Conservation (phyloP, 2,329 filamentous ascomycete species). For the Diaporthe australafricana region DNA sequence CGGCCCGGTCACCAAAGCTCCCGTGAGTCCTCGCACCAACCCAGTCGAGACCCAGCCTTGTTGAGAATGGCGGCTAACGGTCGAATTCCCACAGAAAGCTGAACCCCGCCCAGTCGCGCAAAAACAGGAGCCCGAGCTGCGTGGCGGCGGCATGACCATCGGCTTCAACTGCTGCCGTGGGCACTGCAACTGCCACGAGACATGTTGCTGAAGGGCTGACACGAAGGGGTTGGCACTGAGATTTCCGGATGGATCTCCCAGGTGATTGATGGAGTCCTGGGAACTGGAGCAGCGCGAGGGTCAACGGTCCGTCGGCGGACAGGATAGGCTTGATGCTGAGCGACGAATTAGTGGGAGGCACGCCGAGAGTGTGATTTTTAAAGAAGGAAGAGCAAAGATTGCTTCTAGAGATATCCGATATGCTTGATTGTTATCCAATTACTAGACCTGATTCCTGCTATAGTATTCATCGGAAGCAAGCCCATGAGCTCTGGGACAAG, state of each 20-base stretch:
- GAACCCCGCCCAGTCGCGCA: constrained; percentile 17
- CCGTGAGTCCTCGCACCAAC: background rate
- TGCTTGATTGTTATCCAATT: background rate
- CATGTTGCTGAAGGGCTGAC: background rate
- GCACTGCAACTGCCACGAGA: constrained; percentile 21
- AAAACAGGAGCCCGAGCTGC: constrained; percentile 10
- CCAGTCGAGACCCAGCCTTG: background rate
- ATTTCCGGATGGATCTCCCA: too few species aligned
- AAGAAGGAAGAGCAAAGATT: background rate
- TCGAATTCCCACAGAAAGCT: background rate
- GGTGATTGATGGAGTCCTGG: background rate
- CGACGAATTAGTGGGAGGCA: background rate
- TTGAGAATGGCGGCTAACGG: background rate
- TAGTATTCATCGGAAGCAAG: too few species aligned
- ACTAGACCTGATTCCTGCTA: background rate
- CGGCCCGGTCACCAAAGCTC: constrained; percentile 11
- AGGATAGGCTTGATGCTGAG: background rate
- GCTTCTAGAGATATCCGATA: constrained; percentile 6
- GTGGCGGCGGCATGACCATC: constrained; percentile 19
- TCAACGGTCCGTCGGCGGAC: background rate
- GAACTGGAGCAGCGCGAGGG: background rate
- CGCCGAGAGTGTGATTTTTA: background rate
- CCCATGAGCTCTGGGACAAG: background rate
- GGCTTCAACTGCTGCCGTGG: constrained; percentile 25
- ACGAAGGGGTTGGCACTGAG: background rate